Evolutionary conservation across 2,329 filamentous ascomycete genomes (phyloP), one percentile per base, ranked within the genome.

Genomic region (Dactylellina haptotyla): DNA sequence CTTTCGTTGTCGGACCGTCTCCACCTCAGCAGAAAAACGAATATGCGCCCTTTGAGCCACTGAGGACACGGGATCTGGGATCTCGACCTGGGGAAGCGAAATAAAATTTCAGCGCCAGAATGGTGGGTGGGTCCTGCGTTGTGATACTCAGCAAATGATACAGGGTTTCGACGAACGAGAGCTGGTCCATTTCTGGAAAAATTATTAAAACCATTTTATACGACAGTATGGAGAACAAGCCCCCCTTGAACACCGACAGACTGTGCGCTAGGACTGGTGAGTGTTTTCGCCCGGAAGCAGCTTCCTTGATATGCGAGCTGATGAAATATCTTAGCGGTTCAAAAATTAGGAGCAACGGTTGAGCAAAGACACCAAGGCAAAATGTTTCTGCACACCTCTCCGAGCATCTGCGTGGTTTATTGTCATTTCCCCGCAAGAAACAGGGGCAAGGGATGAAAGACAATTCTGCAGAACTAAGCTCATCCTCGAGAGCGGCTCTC

Each of bases 41-140:
- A 66, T 34, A 28, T 53, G n/a, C 39, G 30, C n/a, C 32, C 28
- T 69, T 39, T 69, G 46, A 72, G 67, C 67, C 61, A 66, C 59
- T 73, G 10, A 56, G 58, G 56, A 56, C 69, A 66, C 54, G 69
- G 61, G 61, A 73, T 73, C 69, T 73, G 59, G 69, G 61, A 73
- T 73, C 69, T 73, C 37, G 69, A 66, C 69, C 61, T 73, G 69
- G 69, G 69, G 69, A 73, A 73, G 61, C 67, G 59, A 72, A 51
- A 65, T 58, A 65, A 63, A 59, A 59, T 45, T 58, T 59, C 37
- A 72, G 67, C 59, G 65, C 59, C 67, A 53, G 16, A 62, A 34
- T 48, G 54, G 53, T 73, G 69, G 61, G 69, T 61, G 69, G 69
- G 69, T 73, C 69, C 54, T 28, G 46, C 25, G 37, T 46, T 66